A percentile compares a stretch with the other conserved stretches of the same genome.
phyloP scores from a whole-genome alignment of 2,329 filamentous ascomycete species.

The Harringtonia lauricola region DNA sequence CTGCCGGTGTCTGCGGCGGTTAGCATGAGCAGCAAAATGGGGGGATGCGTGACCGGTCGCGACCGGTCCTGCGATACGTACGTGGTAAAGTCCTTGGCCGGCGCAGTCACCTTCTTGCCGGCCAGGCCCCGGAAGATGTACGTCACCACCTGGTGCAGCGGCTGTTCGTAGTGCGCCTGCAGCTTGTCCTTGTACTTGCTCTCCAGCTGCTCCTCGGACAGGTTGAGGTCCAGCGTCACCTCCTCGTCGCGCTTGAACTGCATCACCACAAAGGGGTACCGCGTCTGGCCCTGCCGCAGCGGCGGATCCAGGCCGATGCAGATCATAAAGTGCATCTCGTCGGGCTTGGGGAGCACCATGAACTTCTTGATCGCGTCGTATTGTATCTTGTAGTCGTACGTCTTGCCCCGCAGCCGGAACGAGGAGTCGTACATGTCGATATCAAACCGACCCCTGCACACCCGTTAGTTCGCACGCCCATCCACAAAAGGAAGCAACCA shows the following conservation, averaged over 20 bases:
- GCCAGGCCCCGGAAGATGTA: constrained; percentile 92
- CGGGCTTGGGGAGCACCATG: constrained; percentile 96
- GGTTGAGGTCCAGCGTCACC: constrained; percentile 90
- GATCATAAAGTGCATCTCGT: constrained; percentile 91
- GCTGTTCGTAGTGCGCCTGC: constrained; percentile 81
- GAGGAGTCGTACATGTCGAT: constrained; percentile 99
- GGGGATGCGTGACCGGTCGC: too few species aligned
- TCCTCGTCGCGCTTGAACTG: constrained; percentile 98
- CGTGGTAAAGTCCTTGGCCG: constrained; percentile 87
- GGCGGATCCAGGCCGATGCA: constrained; percentile 91
- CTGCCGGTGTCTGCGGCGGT: constrained; percentile 58
- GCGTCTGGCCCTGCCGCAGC: constrained; percentile 89
- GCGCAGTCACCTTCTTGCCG: constrained; percentile 88
- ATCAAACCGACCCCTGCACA: constrained; percentile 83
- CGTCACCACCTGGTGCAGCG: constrained; percentile 84
- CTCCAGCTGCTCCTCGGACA: constrained; percentile 80
- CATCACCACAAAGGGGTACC: constrained; percentile 98
- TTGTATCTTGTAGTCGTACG: constrained; percentile 99
- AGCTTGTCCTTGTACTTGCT: constrained; percentile 83
- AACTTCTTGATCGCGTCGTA: constrained; percentile 98
- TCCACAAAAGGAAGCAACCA: neutral
- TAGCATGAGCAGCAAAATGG: too few species aligned
- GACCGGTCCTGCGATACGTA: too few species aligned
- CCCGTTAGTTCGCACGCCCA: constrained; percentile 9
- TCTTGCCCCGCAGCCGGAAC: constrained; percentile 94